Evolutionary conservation across 2,329 filamentous ascomycete genomes (phyloP).

Genomic region (Stromatinia cepivora): DNA sequence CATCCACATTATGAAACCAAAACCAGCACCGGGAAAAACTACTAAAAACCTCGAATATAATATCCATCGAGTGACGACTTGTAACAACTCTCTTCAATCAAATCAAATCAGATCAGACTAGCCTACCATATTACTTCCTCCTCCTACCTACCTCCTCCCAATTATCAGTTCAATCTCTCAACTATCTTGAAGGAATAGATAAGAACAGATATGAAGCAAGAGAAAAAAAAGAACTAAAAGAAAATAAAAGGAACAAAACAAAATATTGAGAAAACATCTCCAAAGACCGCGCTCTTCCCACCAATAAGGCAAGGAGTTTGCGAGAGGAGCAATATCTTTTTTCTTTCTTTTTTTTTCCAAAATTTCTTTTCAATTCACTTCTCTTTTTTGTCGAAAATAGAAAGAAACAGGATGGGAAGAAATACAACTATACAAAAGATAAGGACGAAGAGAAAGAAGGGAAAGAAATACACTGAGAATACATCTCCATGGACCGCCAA

Average conservation of each 20-base stretch:
- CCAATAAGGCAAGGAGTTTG: background rate
- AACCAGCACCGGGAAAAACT: background rate
- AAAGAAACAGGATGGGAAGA: no score
- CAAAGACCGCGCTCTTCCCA: background rate
- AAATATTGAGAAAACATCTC: background rate
- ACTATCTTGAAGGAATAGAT: no score
- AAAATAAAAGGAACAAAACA: background rate
- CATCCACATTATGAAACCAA: background rate
- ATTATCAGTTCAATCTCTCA: no score
- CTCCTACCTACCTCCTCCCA: no score
- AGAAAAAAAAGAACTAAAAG: background rate
- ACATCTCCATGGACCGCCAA: background rate
- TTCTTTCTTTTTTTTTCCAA: background rate
- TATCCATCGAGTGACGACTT: slow-evolving; percentile 2
- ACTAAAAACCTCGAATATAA: background rate
- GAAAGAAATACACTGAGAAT: background rate
- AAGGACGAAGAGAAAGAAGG: background rate
- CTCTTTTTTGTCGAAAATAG: no score
- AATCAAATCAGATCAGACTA: background rate
- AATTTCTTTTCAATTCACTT: background rate
- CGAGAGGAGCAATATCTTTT: background rate
- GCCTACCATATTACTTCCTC: no score
- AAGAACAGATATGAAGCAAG: no score
- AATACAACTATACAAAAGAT: background rate
- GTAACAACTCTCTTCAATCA: background rate